Percentiles rank a stretch among this genome's conserved stretches.
Evolutionary conservation across 306 rosid species (phyloP).

Genomic region (Quercus dentata): DNA sequence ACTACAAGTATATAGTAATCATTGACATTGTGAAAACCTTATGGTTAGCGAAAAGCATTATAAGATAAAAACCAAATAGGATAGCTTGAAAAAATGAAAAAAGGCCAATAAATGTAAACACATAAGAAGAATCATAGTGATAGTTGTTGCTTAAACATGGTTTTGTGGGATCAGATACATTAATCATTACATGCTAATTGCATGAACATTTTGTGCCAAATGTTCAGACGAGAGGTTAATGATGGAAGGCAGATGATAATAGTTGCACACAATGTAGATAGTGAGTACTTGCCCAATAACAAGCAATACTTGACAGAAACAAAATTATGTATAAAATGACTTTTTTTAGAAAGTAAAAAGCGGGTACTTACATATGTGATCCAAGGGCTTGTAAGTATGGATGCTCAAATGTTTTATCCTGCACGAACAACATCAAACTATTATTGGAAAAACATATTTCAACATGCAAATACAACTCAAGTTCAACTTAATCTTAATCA

Average conservation of each 20-base stretch:
- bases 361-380: slow-evolving; percentile 46
- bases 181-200: not conserved
- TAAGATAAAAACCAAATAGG: too few species aligned
- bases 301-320: not conserved
- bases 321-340: not conserved
- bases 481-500: not conserved
- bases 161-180: not conserved
- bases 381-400: slow-evolving; percentile 87
- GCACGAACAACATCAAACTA: slow-evolving; percentile 35
- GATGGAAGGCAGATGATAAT: not conserved
- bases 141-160: not conserved
- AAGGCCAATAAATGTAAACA: too few species aligned
- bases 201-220: not conserved
- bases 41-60: too few species aligned
- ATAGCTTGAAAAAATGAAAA: too few species aligned
- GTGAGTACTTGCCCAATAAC: not conserved
- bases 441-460: not conserved
- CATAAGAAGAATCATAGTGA: too few species aligned
- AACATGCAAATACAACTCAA: not conserved
- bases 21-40: too few species aligned
- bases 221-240: not conserved
- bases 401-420: slow-evolving; percentile 93
- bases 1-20: too few species aligned
- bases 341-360: too few species aligned
- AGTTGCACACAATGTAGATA: not conserved